Conservation (phyloP, 2,329 filamentous ascomycete species). For the Pseudopyricularia javanii region DNA sequence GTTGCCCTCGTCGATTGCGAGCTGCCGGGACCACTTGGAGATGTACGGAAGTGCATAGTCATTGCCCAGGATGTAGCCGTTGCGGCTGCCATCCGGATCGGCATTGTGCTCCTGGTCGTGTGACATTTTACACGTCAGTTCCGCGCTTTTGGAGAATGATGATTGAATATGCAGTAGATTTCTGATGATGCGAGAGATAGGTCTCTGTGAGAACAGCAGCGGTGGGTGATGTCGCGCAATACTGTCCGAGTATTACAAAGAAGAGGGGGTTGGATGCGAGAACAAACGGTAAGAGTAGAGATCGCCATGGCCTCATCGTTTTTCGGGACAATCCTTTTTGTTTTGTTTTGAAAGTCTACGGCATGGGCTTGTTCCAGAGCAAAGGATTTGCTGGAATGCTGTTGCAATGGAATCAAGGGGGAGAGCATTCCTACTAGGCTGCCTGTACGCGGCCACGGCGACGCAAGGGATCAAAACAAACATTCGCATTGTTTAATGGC, state of each 20-base stretch:
- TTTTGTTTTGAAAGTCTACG: background rate
- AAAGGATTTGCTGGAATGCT: background rate
- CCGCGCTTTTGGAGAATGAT: too few relatives aligned
- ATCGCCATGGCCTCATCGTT: too few relatives aligned
- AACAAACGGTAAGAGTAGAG: too few relatives aligned
- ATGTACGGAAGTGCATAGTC: conserved; percentile 28
- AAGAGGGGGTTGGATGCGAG: too few relatives aligned
- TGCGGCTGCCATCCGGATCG: conserved; percentile 6
- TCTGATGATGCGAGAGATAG: too few relatives aligned
- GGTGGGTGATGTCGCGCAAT: too few relatives aligned
- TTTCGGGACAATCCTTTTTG: background rate
- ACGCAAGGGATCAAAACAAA: background rate
- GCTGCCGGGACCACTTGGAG: conserved; percentile 23
- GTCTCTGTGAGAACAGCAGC: too few relatives aligned
- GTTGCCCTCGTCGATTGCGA: conserved; percentile 19
- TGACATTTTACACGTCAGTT: conserved; percentile 4
- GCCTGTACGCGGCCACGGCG: background rate
- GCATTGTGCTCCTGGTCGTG: conserved; percentile 8
- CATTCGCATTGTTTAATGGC: background rate
- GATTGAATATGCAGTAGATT: too few relatives aligned
- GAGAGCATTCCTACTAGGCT: too few relatives aligned
- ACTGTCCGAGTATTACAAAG: too few relatives aligned
- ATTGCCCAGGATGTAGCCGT: conserved; percentile 19
- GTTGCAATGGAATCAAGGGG: too few relatives aligned
- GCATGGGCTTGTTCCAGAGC: background rate